These are phyloP conservation scores for Sarocladium oryzae DNA, from an alignment of 2,329 filamentous ascomycete species.

Conservation along the genomic window DNA sequence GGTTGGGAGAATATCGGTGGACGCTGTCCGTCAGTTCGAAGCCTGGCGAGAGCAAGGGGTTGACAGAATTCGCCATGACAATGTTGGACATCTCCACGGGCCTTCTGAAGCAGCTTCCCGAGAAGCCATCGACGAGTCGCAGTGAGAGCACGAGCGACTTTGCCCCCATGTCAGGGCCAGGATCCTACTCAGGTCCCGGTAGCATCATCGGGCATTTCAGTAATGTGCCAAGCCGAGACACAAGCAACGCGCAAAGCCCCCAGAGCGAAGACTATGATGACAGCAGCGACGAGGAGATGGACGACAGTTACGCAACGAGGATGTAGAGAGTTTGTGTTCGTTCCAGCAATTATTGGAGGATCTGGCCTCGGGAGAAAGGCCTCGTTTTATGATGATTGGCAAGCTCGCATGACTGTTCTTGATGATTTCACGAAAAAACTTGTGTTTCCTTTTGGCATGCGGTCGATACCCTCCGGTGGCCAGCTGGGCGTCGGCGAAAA, in stretches of 20 bases:
- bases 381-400: constrained; percentile 9
- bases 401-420: not conserved
- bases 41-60: constrained; percentile 50
- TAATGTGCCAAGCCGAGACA: constrained; percentile 39
- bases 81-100: constrained; percentile 69
- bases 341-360: not conserved
- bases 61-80: constrained; percentile 68
- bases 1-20: constrained; percentile 88
- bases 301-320: constrained; percentile 30
- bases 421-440: constrained; percentile 8
- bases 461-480: constrained; percentile 8
- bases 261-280: constrained; percentile 40
- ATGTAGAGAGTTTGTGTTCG: constrained; percentile 12
- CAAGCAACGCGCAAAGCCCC: constrained; percentile 46
- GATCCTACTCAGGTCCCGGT: constrained; percentile 24
- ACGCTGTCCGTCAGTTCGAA: constrained; percentile 82
- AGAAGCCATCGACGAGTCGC: constrained; percentile 61
- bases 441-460: constrained; percentile 4
- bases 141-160: constrained; percentile 45
- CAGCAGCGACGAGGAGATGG: constrained; percentile 51
- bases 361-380: not conserved
- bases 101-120: constrained; percentile 61
- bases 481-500: constrained; percentile 5
- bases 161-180: constrained; percentile 24
- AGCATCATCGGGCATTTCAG: constrained; percentile 35